Conservation (phyloP, 805 yeast species). For the Pichia paraexigua region DNA sequence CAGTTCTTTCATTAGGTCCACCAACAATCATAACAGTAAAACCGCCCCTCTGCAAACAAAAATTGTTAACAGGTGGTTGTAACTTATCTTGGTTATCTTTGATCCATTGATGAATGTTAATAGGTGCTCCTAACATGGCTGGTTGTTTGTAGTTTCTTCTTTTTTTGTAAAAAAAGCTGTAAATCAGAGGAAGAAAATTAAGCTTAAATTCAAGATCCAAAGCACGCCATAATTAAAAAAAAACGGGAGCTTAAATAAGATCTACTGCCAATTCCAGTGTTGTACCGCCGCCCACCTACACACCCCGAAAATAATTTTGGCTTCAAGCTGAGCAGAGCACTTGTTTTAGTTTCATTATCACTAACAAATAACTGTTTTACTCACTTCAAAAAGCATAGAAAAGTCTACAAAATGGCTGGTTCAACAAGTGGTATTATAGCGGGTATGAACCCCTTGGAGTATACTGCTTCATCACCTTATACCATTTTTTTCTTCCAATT, state of each 20-base stretch:
- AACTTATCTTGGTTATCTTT: constrained; percentile 64
- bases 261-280: too few species aligned
- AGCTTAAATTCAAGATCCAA: background rate
- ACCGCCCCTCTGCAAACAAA: constrained; percentile 84
- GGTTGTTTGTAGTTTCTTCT: background rate
- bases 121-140: constrained; percentile 53
- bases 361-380: too few species aligned
- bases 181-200: too few species aligned
- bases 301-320: too few species aligned
- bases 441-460: constrained; percentile 63
- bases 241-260: too few species aligned
- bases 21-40: constrained; percentile 94
- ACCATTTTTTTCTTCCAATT: constrained; percentile 67
- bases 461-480: constrained; percentile 49
- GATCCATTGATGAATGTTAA: constrained; percentile 76
- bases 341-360: too few species aligned
- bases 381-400: background rate
- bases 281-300: too few species aligned
- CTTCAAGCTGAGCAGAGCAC: too few species aligned
- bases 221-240: background rate
- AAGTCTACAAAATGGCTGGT: constrained; percentile 1
- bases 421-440: constrained; percentile 50
- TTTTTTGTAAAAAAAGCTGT: too few species aligned
- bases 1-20: constrained; percentile 91
- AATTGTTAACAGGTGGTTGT: constrained; percentile 90